Evolutionary conservation across 495 filamentous ascomycete genomes (phyloP), one percentile per base, ranked within the genome.

Genomic region (Xylaria castorea): DNA sequence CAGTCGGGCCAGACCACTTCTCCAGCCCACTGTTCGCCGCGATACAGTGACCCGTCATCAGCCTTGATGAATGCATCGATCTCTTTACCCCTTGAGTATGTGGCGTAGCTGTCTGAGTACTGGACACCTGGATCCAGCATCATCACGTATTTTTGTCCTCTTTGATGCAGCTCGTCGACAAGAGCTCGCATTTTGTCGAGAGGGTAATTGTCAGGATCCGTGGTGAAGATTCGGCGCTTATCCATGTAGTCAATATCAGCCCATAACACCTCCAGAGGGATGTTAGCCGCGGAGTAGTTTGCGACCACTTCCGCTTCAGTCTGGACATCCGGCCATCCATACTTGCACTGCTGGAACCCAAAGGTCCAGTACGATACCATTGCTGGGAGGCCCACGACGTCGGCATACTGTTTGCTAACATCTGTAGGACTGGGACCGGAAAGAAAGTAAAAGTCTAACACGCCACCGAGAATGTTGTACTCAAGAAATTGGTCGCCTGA

Each of bases 311-410:
- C 92, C 22, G 91, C 91, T 55, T 92, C 87, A 44, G 89, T 87
- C 70, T 87, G 91, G 67, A 89, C 86, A 81, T 95, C 93, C 40
- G 83, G 86, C 77, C 94, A 94, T 38, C 93, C 93, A 73, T 94
- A 96, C 73, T 91, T 85, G 81, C 93, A 96, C 69, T 96, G 88
- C 76, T 97, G 92, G 78, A 92, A 92, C 7, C 93, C 94, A 71
- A 95, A 90, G 1, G 89, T 85, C 93, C 93, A 97, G 82, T 95
- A 97, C n/a, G 92, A 90, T 84, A 92, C 90, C 92, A 96, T 94
- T 20, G 87, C 89, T 6, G 93, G 89, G 32, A 89, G 81, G 0
- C 91, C 91, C 38, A 91, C 86, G 38, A 94, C 82, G 57, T 92
- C 87, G 25, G 90, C 84, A 76, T 97, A 96, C 78, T 95, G 92